A percentile compares a stretch with the other conserved stretches of the same genome.
These are phyloP conservation scores for Podosphaera xanthii DNA, from an alignment of 2,329 filamentous ascomycete species.

Conservation along the genomic window DNA sequence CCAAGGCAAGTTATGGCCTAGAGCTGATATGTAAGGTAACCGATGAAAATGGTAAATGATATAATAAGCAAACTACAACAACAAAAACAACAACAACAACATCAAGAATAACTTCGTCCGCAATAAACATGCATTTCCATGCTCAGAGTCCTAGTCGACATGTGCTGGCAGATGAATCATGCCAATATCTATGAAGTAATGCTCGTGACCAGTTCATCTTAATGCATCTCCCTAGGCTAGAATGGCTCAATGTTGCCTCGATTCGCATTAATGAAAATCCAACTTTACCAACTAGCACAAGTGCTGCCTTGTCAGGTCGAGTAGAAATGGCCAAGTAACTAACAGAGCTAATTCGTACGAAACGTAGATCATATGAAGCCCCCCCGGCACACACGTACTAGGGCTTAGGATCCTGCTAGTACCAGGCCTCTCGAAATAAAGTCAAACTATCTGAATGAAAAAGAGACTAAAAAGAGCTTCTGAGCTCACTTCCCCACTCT, in stretches of 20 bases:
- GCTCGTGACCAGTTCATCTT: not conserved
- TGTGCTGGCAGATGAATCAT: not conserved
- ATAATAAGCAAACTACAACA: not conserved
- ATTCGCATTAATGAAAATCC: not conserved
- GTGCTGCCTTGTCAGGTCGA: not conserved
- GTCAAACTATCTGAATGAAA: not conserved
- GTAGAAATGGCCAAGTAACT: not conserved
- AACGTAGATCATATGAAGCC: not conserved
- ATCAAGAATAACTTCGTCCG: not conserved
- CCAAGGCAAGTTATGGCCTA: not conserved
- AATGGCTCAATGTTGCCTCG: not conserved
- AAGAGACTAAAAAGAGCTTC: not conserved
- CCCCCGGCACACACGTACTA: not conserved
- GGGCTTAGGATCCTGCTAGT: not conserved
- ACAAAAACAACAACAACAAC: not conserved
- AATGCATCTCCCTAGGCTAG: not conserved
- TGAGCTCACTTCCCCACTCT: not conserved
- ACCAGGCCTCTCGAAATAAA: not conserved
- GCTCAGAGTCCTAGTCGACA: not conserved
- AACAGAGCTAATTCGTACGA: not conserved
- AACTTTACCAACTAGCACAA: not conserved
- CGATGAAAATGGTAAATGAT: not conserved
- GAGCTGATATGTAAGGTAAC: not conserved
- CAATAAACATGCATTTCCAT: not conserved
- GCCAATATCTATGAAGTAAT: no score